Percentiles rank a stretch among this genome's conserved stretches.
Evolutionary conservation across 2,329 filamentous ascomycete species (phyloP).

Genomic region (Aquanectria penicillioides): DNA sequence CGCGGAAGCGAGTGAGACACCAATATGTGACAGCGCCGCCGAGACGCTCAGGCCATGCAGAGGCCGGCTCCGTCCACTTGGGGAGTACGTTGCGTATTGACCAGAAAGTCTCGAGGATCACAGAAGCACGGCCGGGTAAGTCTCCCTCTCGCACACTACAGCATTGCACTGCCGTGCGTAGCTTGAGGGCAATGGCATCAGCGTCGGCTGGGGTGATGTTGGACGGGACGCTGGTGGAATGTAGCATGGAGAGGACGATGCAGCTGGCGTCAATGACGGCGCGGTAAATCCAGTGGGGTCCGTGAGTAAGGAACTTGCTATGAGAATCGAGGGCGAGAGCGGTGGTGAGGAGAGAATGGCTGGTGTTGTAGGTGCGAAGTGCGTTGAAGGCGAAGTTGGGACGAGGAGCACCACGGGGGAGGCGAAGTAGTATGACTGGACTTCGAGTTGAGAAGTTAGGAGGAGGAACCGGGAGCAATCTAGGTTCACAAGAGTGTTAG

Average conservation of each 20-base stretch:
- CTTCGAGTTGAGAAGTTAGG: conserved; percentile 60
- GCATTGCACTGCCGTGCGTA: conserved; percentile 49
- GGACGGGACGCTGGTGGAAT: conserved; percentile 52
- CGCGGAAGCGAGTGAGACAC: conserved; percentile 60
- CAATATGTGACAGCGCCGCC: conserved; percentile 61
- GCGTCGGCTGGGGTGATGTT: conserved; percentile 46
- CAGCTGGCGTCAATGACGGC: conserved; percentile 57
- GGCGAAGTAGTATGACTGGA: conserved; percentile 64
- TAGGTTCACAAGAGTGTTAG: conserved; percentile 28
- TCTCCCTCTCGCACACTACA: conserved; percentile 61
- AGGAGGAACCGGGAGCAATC: conserved; percentile 61
- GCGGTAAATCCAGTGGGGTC: conserved; percentile 61
- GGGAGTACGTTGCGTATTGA: conserved; percentile 51
- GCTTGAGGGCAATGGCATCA: conserved; percentile 43
- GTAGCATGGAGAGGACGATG: conserved; percentile 56
- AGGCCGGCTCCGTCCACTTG: conserved; percentile 51
- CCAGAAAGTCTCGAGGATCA: conserved; percentile 62
- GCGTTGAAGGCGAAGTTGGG: conserved; percentile 54
- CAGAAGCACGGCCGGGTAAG: conserved; percentile 55
- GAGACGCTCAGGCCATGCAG: conserved; percentile 57
- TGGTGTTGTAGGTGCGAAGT: conserved; percentile 59
- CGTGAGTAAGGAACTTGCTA: conserved; percentile 54
- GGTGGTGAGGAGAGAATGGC: conserved; percentile 55
- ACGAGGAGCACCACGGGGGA: conserved; percentile 52
- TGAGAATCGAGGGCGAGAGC: conserved; percentile 55